Conservation (phyloP, 768 basidiomycete species). For the Lentinula guzmanii region DNA sequence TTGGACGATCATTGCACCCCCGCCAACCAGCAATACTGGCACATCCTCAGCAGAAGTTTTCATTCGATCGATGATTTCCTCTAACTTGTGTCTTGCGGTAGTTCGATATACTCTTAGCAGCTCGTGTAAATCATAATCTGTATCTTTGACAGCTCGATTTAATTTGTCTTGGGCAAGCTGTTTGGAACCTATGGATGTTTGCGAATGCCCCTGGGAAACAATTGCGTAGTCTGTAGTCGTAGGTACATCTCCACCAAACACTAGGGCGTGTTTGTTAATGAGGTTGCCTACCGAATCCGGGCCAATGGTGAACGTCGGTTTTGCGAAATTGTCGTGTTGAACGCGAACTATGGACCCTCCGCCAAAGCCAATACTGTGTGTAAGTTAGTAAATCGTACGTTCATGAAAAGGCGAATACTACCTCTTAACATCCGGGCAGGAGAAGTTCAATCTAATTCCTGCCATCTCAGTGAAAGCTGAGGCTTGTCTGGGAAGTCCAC, state of each 20-base stretch:
- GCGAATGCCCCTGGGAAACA: slow-evolving; percentile 17
- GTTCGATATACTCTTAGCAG: slow-evolving; percentile 27
- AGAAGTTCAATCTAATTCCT: slow-evolving; percentile 47
- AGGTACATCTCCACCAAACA: slow-evolving; percentile 44
- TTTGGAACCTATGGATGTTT: neutral
- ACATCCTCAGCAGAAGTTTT: slow-evolving; percentile 48
- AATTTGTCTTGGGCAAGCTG: slow-evolving; percentile 6
- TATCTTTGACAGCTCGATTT: slow-evolving; percentile 18
- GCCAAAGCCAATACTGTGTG: slow-evolving; percentile 43
- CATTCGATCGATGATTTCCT: slow-evolving; percentile 47
- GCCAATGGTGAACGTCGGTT: slow-evolving; percentile 33
- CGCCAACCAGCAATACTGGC: slow-evolving; percentile 53
- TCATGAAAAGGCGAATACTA: neutral
- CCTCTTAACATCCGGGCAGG: slow-evolving; percentile 44
- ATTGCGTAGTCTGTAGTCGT: slow-evolving; percentile 54
- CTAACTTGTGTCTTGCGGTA: slow-evolving; percentile 39
- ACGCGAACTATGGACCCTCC: slow-evolving; percentile 46
- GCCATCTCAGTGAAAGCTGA: slow-evolving; percentile 48
- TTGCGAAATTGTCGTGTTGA: neutral
- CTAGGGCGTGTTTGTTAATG: slow-evolving; percentile 31
- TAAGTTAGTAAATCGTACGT: neutral
- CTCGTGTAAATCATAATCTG: slow-evolving; percentile 7
- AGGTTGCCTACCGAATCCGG: slow-evolving; percentile 53
- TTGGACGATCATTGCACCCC: slow-evolving; percentile 52
- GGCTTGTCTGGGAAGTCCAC: slow-evolving; percentile 49